Conservation (phyloP, 352 stramenopile genomes). For the Globisporangium takayamanum region DNA sequence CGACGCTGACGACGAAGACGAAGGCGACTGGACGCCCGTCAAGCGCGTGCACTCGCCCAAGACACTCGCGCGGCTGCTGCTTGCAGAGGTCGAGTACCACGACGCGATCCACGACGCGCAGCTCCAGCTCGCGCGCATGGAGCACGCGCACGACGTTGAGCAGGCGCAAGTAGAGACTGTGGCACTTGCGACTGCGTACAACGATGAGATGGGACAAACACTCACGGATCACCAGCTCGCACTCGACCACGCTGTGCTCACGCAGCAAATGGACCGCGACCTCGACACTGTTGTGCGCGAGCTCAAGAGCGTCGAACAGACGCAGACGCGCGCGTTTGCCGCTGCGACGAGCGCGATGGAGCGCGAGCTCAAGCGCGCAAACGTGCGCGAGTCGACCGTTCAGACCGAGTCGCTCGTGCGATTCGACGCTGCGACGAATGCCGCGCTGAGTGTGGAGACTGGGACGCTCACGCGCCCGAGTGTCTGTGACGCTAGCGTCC, state of each 20-base stretch:
- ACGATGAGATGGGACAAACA: slow-evolving; percentile 58
- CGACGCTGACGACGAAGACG: slow-evolving; percentile 14
- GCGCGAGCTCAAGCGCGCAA: slow-evolving; percentile 21
- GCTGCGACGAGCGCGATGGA: slow-evolving; percentile 10
- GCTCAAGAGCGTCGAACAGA: slow-evolving; percentile 28
- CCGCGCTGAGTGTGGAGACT: slow-evolving; percentile 28
- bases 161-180: slow-evolving; percentile 45
- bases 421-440: slow-evolving; percentile 34
- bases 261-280: slow-evolving; percentile 46
- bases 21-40: slow-evolving; percentile 1
- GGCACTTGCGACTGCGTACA: slow-evolving; percentile 48
- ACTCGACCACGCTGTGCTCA: slow-evolving; percentile 37
- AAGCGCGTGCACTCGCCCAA: slow-evolving; percentile 35
- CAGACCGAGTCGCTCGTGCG: slow-evolving; percentile 38
- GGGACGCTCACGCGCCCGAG: slow-evolving; percentile 20
- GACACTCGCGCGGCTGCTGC: slow-evolving; percentile 36
- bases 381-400: slow-evolving; percentile 32
- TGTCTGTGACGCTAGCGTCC: slow-evolving; percentile 22
- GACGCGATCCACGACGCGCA: slow-evolving; percentile 60
- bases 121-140: slow-evolving; percentile 49
- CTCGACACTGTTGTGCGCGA: slow-evolving; percentile 34
- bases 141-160: slow-evolving; percentile 46
- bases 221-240: slow-evolving; percentile 35
- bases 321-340: slow-evolving; percentile 20
- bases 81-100: slow-evolving; percentile 64